Conservation (phyloP, 305 asterid species). For the Nicotiana rustica region DNA sequence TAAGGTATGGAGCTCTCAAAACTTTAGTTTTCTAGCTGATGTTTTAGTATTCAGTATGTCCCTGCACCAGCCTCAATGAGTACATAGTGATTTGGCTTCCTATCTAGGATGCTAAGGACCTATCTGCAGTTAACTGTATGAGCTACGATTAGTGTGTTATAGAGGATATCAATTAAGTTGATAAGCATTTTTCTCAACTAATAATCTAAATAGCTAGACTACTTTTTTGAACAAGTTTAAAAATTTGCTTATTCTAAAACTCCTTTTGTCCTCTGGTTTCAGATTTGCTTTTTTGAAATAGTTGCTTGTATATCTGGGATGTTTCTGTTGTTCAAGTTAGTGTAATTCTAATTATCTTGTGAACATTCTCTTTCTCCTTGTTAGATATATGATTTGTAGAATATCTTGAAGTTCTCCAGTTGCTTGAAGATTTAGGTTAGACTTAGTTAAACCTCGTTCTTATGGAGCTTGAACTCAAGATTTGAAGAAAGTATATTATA, state of each 20-base stretch:
- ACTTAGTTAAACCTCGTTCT: not conserved
- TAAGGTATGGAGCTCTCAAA: slow-evolving; percentile 60
- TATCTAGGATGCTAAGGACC: not conserved
- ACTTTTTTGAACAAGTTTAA: not conserved
- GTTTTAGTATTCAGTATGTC: not conserved
- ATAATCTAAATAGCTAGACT: not conserved
- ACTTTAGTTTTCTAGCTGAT: not conserved
- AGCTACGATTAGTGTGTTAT: not conserved
- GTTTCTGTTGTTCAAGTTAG: not conserved
- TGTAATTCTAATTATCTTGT: not conserved
- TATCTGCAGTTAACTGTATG: not conserved
- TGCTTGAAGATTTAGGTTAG: not conserved
- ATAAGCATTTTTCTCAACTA: not conserved
- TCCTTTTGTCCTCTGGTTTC: not conserved
- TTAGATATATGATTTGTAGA: not conserved
- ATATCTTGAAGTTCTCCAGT: not conserved
- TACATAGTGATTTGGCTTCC: not conserved
- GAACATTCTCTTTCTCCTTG: not conserved
- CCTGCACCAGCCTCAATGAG: not conserved
- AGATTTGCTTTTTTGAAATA: not conserved
- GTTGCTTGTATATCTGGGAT: not conserved
- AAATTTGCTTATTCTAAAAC: not conserved
- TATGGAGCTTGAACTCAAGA: not conserved
- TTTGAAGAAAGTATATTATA: not conserved
- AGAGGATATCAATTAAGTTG: not conserved